phyloP scores from a whole-genome alignment of 139 green algal genomes.

The Zygnema circumcarinatum region DNA sequence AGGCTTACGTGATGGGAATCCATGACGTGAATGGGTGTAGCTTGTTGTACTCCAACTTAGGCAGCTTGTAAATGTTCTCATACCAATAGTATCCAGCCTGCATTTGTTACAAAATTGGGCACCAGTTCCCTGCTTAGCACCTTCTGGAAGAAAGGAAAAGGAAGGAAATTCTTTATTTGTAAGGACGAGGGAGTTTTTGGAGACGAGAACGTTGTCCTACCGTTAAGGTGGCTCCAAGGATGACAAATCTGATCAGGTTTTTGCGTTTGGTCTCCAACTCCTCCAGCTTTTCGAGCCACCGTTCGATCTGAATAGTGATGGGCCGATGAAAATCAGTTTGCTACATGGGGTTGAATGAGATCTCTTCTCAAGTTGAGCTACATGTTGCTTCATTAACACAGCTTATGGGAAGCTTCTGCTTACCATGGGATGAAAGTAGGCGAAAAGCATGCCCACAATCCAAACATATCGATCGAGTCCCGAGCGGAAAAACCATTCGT shows the following conservation, averaged over 20 bases:
- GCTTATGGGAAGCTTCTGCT: not conserved
- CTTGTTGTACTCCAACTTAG: conserved; percentile 91
- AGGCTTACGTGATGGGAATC: conserved; percentile 91
- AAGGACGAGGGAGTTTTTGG: no score
- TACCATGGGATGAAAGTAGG: conserved; percentile 75
- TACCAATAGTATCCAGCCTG: conserved; percentile 58
- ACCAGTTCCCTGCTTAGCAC: not conserved
- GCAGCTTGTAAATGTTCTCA: conserved; percentile 69
- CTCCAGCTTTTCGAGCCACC: conserved; percentile 59
- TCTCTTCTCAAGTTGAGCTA: no score
- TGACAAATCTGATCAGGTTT: conserved; percentile 29
- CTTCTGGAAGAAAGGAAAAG: not conserved
- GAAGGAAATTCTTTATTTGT: no score
- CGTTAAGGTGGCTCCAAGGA: conserved; percentile 27
- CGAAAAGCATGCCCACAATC: conserved; percentile 96
- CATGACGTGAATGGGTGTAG: conserved; percentile 96
- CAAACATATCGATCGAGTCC: conserved; percentile 93
- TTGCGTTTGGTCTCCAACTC: conserved; percentile 44
- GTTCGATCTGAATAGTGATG: conserved; percentile 48
- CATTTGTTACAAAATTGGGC: no score
- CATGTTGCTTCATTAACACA: no score
- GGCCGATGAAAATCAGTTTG: not conserved
- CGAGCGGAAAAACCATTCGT: conserved; percentile 91
- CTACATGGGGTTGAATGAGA: no score
- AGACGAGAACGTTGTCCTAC: no score